Conservation (phyloP, 1,284 basidiomycete species). For the Melampsora occidentalis region DNA sequence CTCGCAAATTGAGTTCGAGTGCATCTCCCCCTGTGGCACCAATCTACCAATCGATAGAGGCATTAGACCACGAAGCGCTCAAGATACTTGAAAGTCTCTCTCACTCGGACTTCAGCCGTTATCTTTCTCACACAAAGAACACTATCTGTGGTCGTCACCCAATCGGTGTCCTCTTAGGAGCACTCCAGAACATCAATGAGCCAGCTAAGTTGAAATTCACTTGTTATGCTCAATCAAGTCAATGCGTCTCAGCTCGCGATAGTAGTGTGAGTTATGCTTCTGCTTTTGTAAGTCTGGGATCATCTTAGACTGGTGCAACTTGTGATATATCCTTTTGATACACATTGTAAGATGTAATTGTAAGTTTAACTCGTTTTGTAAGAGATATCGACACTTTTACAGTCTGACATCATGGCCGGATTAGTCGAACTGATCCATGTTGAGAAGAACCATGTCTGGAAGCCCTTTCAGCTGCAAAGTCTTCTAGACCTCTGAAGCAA, state of each 20-base stretch:
- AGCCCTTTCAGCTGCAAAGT: no score
- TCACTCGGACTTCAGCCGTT: slow-evolving; percentile 53
- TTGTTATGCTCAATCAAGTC: slow-evolving; percentile 85
- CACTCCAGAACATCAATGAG: slow-evolving; percentile 60
- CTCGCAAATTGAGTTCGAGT: slow-evolving; percentile 51
- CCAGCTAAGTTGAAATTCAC: slow-evolving; percentile 62
- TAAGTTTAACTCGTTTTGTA: no score
- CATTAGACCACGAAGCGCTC: slow-evolving; percentile 55
- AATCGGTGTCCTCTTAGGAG: slow-evolving; percentile 83
- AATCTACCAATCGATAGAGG: slow-evolving; percentile 64
- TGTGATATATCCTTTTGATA: no score
- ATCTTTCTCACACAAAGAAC: slow-evolving; percentile 79
- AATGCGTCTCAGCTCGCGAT: slow-evolving; percentile 67
- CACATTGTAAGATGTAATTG: no score
- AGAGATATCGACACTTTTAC: no score
- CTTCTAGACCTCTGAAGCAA: no score
- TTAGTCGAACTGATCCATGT: no score
- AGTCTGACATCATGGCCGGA: no score
- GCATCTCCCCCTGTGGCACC: slow-evolving; percentile 60
- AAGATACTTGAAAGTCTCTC: slow-evolving; percentile 11
- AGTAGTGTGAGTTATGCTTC: slow-evolving; percentile 95
- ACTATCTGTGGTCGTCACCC: slow-evolving; percentile 96
- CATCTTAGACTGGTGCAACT: no score
- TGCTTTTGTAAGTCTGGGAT: slow-evolving; percentile 61
- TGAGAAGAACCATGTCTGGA: no score